A percentile compares a stretch with the other conserved stretches of the same genome.
These are phyloP conservation scores for Saturnispora saitoi DNA, from an alignment of 805 yeast species.

Conservation along the genomic window DNA sequence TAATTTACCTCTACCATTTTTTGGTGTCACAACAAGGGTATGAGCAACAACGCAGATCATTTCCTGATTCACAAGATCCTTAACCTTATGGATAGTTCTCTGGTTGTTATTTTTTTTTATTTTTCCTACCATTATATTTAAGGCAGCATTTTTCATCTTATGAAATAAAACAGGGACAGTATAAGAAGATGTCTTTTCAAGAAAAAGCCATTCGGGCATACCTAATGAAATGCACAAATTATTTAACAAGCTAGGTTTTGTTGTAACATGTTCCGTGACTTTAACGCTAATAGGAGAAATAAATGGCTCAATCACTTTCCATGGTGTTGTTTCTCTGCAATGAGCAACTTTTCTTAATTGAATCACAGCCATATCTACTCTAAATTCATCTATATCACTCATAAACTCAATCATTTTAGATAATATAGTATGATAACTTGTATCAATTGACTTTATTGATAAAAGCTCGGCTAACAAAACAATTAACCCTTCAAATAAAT, in stretches of 20 bases:
- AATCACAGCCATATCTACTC: conserved; percentile 60
- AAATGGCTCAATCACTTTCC: conserved; percentile 72
- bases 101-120: conserved; percentile 3
- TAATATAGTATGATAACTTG: conserved; percentile 55
- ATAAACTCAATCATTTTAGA: conserved; percentile 58
- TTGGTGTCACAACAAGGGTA: conserved; percentile 3
- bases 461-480: conserved; percentile 61
- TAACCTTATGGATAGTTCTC: conserved; percentile 4
- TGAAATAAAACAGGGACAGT: conserved; percentile 72
- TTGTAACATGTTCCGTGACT: conserved; percentile 45
- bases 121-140: conserved; percentile 8
- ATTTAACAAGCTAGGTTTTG: conserved; percentile 45
- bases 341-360: conserved; percentile 51
- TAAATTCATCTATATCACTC: conserved; percentile 56
- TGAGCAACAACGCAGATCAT: conserved; percentile 5
- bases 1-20: conserved; percentile 4
- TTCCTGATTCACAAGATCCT: conserved; percentile 5
- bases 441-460: conserved; percentile 48
- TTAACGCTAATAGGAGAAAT: conserved; percentile 63
- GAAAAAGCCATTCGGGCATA: conserved; percentile 50
- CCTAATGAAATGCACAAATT: conserved; percentile 59
- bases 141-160: conserved; percentile 8
- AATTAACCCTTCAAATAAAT: conserved; percentile 46
- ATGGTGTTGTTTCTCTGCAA: conserved; percentile 53
- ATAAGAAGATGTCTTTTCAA: conserved; percentile 59